Conservation (phyloP, 2,329 filamentous ascomycete species). For the Fusarium verrucosum region DNA sequence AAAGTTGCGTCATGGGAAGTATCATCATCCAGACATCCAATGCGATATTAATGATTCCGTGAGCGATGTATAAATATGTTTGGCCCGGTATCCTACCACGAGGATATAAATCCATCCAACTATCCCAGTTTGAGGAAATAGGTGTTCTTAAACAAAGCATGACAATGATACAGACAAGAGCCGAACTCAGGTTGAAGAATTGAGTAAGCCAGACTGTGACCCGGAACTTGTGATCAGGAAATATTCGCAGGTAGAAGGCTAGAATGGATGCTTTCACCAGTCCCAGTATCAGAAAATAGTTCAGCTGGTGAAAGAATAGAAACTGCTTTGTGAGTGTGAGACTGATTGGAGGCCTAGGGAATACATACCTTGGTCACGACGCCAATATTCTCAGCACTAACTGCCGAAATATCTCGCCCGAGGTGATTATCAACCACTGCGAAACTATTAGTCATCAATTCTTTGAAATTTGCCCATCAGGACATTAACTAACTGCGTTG, state of each 20-base stretch:
- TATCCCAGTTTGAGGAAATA: background rate
- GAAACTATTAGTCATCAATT: too few species aligned
- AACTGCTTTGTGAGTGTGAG: background rate
- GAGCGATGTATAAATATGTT: background rate
- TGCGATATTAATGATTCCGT: background rate
- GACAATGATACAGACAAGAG: rapidly evolving
- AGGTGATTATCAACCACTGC: background rate
- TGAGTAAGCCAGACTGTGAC: background rate
- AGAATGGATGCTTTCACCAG: background rate
- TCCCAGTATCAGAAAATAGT: background rate
- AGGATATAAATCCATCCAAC: rapidly evolving
- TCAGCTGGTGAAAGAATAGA: background rate
- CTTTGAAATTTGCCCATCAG: too few species aligned
- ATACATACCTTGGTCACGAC: background rate
- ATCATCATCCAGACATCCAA: background rate
- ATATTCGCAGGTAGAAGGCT: background rate
- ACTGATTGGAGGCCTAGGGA: rapidly evolving
- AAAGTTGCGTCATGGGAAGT: background rate
- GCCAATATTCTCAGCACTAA: background rate
- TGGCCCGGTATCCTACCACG: background rate
- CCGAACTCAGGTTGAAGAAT: background rate
- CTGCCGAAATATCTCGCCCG: background rate
- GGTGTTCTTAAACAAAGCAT: background rate
- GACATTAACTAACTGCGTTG: background rate
- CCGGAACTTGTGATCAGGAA: background rate